Base-by-base conservation (phyloP, 305 asterid species). In the Fraxinus xanthoxyloides region DNA sequence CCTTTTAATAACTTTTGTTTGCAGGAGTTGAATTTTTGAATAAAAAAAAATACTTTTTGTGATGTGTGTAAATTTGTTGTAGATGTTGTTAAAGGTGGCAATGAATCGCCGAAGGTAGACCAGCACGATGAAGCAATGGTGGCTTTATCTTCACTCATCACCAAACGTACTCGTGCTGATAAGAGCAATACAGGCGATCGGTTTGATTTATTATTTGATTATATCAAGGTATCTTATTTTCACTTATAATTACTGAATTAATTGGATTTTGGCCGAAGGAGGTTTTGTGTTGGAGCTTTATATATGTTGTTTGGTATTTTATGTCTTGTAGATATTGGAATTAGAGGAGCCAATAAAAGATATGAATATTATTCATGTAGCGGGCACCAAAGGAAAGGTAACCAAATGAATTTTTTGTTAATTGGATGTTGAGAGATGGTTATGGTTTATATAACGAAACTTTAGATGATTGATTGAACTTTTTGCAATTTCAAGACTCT, bases 331-430 rank as follows among this genome's bases (percentile, higher is more conserved):
- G 99, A 90, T 94, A 0, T 82, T 96, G 90, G 99, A 94, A 76
- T 83, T 96, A 77, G 99, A 93, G 90, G 98, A 94, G 80, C 84
- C 97, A 3, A 87, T 96, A 35, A 90, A 92, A 84, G 81, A 94
- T 90, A 90, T 96, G 97, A 96, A 91, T 91, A 80, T 96, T 81
- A 94, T 96, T 90, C 99, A 96, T 81, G 98, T 96, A 59, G 98
- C 98, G 4, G 99, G 99, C 72, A 96, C 99, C 84, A 96, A 96
- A 82, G 98, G 98, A 78, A 96, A 96, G 97, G 99, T 94, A 76
- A 81, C 36, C 74, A 26, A 30, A 26, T 67, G 74, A 67, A 4
- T 0, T 28, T 67, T 26, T 67, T 67, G 38, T 28, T 67, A 3
- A 28, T 67, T 30, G 23, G 36, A 30, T 12, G 74, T 15, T 26